phyloP scores from a whole-genome alignment of 2,329 filamentous ascomycete genomes.

The Apiospora malaysiana region DNA sequence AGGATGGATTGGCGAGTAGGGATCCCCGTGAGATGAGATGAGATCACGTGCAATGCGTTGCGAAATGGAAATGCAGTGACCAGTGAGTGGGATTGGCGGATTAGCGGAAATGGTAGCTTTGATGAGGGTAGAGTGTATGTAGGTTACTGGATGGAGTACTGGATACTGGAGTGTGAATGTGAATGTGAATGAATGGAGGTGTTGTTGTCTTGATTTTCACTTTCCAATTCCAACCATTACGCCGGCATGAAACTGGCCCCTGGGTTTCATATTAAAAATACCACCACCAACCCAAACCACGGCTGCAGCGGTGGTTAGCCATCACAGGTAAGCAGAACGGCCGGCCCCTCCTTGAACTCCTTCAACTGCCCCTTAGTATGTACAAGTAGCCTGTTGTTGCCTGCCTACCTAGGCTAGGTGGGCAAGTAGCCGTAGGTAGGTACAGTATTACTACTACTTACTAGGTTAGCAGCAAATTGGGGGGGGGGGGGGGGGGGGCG shows the following conservation, averaged over 20 bases:
- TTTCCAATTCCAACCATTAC: not conserved
- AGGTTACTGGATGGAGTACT: no score
- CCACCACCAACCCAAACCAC: constrained; percentile 13
- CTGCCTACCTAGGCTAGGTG: no score
- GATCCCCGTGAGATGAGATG: constrained; percentile 1
- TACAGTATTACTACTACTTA: no score
- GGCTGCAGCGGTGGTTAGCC: not conserved
- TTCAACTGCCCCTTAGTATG: not conserved
- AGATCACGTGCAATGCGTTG: constrained; percentile 9
- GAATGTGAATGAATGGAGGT: no score
- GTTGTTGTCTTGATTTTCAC: not conserved
- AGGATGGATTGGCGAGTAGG: not conserved
- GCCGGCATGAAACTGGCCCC: constrained; percentile 19
- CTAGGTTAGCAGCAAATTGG: no score
- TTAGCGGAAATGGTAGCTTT: not conserved
- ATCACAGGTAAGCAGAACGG: not conserved
- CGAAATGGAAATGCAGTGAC: no score
- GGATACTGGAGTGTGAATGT: no score
- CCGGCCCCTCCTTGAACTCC: not conserved
- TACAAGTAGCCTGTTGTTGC: no score
- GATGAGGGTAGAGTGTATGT: no score
- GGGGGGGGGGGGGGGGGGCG: no score
- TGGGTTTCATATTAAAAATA: constrained; percentile 20
- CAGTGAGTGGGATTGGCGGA: no score
- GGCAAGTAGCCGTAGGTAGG: no score